Evolutionary conservation across 2,329 filamentous ascomycete genomes (phyloP).

Genomic region (Pseudomassariella vexata): DNA sequence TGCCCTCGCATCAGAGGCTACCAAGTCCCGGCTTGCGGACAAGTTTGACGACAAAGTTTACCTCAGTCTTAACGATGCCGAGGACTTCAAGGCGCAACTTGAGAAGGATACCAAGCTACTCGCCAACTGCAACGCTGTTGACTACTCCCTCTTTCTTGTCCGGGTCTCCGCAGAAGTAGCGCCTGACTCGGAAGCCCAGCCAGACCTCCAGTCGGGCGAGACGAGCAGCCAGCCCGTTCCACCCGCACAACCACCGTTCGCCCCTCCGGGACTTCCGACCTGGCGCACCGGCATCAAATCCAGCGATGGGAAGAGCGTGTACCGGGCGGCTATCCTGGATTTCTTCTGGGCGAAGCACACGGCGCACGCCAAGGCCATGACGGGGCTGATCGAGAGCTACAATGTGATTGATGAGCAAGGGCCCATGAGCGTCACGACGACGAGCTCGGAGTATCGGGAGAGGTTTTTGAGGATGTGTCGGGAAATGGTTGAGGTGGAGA

Average conservation of each 20-base stretch:
- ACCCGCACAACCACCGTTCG: slow-evolving; percentile 24
- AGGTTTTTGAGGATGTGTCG: slow-evolving; percentile 44
- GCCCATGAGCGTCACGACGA: slow-evolving; percentile 70
- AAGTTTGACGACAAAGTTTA: slow-evolving; percentile 61
- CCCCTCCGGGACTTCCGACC: slow-evolving; percentile 28
- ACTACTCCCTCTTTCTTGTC: slow-evolving; percentile 71
- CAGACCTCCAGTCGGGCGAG: slow-evolving; percentile 37
- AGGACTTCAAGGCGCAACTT: slow-evolving; percentile 48
- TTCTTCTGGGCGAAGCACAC: slow-evolving; percentile 78
- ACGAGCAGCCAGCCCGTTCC: slow-evolving; percentile 12
- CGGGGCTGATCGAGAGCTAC: slow-evolving; percentile 56
- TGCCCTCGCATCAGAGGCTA: slow-evolving; percentile 55
- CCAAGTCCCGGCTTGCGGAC: slow-evolving; percentile 61
- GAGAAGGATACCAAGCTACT: slow-evolving; percentile 59
- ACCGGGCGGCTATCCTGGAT: slow-evolving; percentile 62
- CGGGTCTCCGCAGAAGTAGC: slow-evolving; percentile 29
- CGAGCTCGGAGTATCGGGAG: slow-evolving; percentile 59
- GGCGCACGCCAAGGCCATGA: slow-evolving; percentile 59
- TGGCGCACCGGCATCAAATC: slow-evolving; percentile 61
- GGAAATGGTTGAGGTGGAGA: slow-evolving; percentile 31
- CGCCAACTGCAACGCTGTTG: slow-evolving; percentile 58
- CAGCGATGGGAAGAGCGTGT: slow-evolving; percentile 59
- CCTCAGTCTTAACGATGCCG: slow-evolving; percentile 48
- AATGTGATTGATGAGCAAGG: slow-evolving; percentile 59
- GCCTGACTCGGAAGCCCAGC: slow-evolving; percentile 23